A percentile compares a stretch with the other conserved stretches of the same genome.
These are phyloP conservation scores for Babesia sp. DNA, from an alignment of 169 alveolate genomes.

Conservation along the genomic window DNA sequence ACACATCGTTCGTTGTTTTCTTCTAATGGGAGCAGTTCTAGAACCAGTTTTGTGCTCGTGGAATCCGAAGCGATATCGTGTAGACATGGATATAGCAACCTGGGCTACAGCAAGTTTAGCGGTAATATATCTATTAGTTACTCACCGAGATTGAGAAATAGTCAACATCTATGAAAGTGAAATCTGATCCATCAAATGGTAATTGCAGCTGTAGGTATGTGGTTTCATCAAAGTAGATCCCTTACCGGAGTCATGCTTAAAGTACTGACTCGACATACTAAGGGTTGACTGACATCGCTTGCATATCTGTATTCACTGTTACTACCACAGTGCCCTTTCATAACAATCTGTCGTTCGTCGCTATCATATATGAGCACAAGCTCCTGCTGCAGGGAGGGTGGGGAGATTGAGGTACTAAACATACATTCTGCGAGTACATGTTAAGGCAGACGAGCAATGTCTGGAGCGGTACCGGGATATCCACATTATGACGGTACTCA, in stretches of 20 bases:
- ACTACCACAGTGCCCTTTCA: constrained; percentile 45
- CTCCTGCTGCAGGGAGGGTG: constrained; percentile 30
- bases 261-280: constrained; percentile 61
- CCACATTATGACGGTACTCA: constrained; percentile 23
- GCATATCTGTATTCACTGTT: constrained; percentile 36
- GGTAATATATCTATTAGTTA: not conserved
- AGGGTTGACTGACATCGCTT: constrained; percentile 39
- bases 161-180: constrained; percentile 50
- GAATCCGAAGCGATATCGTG: constrained; percentile 65
- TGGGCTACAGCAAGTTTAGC: constrained; percentile 22
- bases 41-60: constrained; percentile 49
- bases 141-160: constrained; percentile 63
- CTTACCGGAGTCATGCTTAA: constrained; percentile 53
- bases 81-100: constrained; percentile 54
- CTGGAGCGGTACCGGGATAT: constrained; percentile 58
- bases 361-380: constrained; percentile 37
- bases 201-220: constrained; percentile 22
- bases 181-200: constrained; percentile 61
- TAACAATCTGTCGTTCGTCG: constrained; percentile 54
- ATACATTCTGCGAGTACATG: constrained; percentile 57
- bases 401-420: not conserved
- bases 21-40: constrained; percentile 57
- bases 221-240: no score
- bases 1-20: constrained; percentile 34
- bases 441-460: constrained; percentile 48